phyloP scores from a whole-genome alignment of 2,329 filamentous ascomycete genomes.

The Aureobasidium musti region DNA sequence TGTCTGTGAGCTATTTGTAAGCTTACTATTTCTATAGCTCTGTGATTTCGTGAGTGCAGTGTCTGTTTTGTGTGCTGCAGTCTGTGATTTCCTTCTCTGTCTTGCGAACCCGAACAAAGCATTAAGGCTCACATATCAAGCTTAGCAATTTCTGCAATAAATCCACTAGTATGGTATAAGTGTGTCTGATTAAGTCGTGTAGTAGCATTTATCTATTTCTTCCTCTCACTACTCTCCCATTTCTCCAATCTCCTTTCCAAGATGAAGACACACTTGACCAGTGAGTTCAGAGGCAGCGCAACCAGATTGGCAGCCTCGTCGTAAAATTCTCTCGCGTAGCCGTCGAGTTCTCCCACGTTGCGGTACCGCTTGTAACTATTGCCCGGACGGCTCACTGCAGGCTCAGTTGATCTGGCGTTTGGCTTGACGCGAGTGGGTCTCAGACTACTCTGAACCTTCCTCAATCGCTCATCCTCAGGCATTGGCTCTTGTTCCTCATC shows the following conservation, averaged over 20 bases:
- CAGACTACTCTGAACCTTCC: slow-evolving; percentile 48
- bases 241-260: slow-evolving; percentile 52
- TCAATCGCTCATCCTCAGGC: slow-evolving; percentile 41
- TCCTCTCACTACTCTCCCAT: slow-evolving; percentile 42
- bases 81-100: no score
- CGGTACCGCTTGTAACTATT: slow-evolving; percentile 54
- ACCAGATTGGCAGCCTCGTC: slow-evolving; percentile 53
- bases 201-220: not conserved
- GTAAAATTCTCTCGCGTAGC: slow-evolving; percentile 52
- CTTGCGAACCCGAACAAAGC: not conserved
- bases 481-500: slow-evolving; percentile 3
- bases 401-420: slow-evolving; percentile 39
- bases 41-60: no score
- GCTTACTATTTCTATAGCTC: no score
- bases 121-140: not conserved
- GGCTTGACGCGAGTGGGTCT: slow-evolving; percentile 44
- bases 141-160: not conserved
- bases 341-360: slow-evolving; percentile 49
- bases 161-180: not conserved
- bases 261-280: slow-evolving; percentile 54
- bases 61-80: no score
- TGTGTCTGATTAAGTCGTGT: not conserved
- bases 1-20: no score
- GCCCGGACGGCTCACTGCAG: slow-evolving; percentile 50
- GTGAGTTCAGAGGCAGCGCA: slow-evolving; percentile 53